Evolutionary conservation across 1,284 basidiomycete genomes (phyloP), one percentile per base, ranked within the genome.

Genomic region (Athelia sp.): DNA sequence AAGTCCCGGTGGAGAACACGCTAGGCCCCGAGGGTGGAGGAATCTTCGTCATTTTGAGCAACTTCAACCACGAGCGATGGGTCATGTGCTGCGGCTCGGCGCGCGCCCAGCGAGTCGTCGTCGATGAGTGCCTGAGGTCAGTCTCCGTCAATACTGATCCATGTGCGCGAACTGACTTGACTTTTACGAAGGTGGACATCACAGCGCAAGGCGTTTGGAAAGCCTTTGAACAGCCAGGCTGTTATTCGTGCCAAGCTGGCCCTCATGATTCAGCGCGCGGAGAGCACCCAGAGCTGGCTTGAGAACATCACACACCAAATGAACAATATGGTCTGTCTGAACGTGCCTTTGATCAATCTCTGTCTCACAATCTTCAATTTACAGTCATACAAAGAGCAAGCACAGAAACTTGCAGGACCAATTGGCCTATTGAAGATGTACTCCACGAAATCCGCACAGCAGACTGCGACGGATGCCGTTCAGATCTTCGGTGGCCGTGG

Each of bases 271-370:
- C 84, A 89, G 48, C 85, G 93, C 49, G 81, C 91, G 43, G 94
- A 98, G 69, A 82, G 88, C 0, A 82, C 81, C 50, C 94, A 97
- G 64, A 83, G 84, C 48, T 98, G 93, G 93, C 77, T 95, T 29
- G 95, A 98, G 72, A 78, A 72, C 46, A 75, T 96, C 47, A 96
- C 94, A 1, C 82, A 87, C 64, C 93, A 97, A 66, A 97, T 96
- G 93, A 90, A 87, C 68, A 85, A 94, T 63, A 90, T 93, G 61
- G 36, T 74, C 61, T n/a, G 36, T 66, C 24, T 34, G 44, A 24
- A n/a, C 11, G 18, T 21, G 19, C 43, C 14, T 42, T 43, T 50
- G 15, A 45, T 23, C 36, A 49, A 43, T 34, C 35, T 35, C 35
- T 48, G 17, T 31, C 9, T 22, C 46, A 45, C 46, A 43, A 47